Percentiles rank a stretch among this genome's conserved stretches.
Conservation (phyloP, 106 monocot genomes). For the Allium fistulosum region DNA sequence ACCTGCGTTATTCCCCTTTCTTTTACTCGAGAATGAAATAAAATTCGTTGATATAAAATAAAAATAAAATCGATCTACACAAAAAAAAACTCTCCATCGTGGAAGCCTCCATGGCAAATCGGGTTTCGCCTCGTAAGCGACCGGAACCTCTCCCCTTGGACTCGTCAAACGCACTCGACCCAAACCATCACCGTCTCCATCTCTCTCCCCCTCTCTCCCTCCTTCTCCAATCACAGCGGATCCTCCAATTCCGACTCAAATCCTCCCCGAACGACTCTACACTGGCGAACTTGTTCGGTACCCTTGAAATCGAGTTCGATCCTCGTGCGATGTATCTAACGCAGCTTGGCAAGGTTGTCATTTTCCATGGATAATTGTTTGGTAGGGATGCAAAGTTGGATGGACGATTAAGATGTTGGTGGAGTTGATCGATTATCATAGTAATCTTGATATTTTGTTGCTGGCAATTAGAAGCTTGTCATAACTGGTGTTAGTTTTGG, state of each 20-base stretch:
- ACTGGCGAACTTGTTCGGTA: slow-evolving; percentile 15
- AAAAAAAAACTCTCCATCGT: too few relatives aligned
- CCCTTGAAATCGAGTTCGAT: slow-evolving; percentile 12
- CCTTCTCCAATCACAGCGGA: slow-evolving; percentile 15
- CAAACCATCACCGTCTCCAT: slow-evolving; percentile 4
- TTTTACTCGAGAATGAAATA: too few relatives aligned
- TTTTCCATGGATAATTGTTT: slow-evolving; percentile 51
- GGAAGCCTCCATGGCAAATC: too few relatives aligned
- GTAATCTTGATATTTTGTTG: slow-evolving; percentile 46
- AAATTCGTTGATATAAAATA: too few relatives aligned
- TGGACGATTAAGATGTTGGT: slow-evolving; percentile 32
- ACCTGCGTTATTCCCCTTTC: too few relatives aligned
- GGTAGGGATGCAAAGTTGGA: slow-evolving; percentile 15
- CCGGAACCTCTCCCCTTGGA: slow-evolving; percentile 16
- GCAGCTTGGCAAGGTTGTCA: slow-evolving; percentile 59
- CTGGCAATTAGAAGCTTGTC: slow-evolving; percentile 59
- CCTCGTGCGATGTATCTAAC: slow-evolving; percentile 24
- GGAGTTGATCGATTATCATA: slow-evolving; percentile 32
- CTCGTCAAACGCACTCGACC: slow-evolving; percentile 18
- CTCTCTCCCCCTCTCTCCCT: slow-evolving; percentile 18
- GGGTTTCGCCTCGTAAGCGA: slow-evolving; percentile 1
- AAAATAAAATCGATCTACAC: too few relatives aligned
- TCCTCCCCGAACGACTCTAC: not conserved
- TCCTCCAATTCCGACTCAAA: slow-evolving; percentile 12
- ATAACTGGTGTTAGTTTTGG: slow-evolving; percentile 35